Percentiles rank a stretch among this genome's conserved stretches.
Conservation (phyloP, 192 early-diverging fungal species). For the Umbelopsis ramanniana region DNA sequence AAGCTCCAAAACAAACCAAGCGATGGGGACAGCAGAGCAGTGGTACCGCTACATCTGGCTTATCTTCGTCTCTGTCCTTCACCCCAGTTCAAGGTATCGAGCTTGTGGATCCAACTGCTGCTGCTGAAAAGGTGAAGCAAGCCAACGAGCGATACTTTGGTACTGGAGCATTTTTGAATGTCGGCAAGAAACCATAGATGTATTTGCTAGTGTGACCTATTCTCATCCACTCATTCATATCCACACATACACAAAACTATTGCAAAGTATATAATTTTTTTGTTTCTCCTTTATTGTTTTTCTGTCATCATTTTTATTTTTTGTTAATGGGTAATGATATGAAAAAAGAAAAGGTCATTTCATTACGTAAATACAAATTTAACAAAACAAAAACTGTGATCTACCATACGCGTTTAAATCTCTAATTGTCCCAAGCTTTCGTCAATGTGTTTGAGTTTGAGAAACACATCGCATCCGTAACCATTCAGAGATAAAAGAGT, state of each 20-base stretch:
- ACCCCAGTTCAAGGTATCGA: conserved; percentile 97
- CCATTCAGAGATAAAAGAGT: conserved; percentile 83
- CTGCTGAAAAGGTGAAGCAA: conserved; percentile 62
- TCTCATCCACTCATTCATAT: not conserved
- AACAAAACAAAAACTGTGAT: not conserved
- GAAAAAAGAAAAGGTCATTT: not conserved
- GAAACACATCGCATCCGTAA: conserved; percentile 92
- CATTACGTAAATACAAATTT: not conserved
- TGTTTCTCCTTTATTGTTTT: not conserved
- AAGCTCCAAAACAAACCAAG: conserved; percentile 53
- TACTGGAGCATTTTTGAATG: conserved; percentile 59
- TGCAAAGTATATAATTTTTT: not conserved
- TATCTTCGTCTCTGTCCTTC: conserved; percentile 89
- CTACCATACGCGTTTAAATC: conserved; percentile 36
- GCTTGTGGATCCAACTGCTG: conserved; percentile 80
- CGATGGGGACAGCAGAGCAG: conserved; percentile 30
- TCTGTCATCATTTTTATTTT: too few species aligned
- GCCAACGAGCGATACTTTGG: conserved; percentile 81
- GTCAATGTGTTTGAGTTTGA: conserved; percentile 87
- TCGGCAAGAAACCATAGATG: conserved; percentile 44
- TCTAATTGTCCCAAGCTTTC: conserved; percentile 56
- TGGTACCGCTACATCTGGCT: conserved; percentile 68
- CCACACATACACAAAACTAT: not conserved
- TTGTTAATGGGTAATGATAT: too few species aligned
- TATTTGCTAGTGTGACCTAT: not conserved